phyloP scores from a whole-genome alignment of 768 basidiomycete genomes.

The Trametes elegans region DNA sequence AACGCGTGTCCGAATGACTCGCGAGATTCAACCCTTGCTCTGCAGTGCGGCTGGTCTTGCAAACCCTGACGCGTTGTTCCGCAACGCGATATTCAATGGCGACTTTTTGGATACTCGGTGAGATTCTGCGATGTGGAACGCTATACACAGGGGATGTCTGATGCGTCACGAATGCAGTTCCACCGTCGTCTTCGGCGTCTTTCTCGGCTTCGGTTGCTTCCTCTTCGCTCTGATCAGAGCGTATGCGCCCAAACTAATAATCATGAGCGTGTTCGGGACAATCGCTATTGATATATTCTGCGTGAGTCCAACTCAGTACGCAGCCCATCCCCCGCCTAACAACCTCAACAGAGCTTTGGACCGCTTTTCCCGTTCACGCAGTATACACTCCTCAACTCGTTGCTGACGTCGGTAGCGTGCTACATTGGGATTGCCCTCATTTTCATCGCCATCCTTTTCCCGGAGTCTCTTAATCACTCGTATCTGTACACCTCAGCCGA shows the following conservation, averaged over 20 bases:
- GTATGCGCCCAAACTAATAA: constrained; percentile 42
- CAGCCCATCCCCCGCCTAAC: no score
- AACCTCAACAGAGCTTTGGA: constrained; percentile 45
- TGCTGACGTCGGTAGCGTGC: constrained; percentile 43
- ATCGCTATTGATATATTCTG: constrained; percentile 46
- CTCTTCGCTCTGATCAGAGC: constrained; percentile 45
- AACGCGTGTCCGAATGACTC: neutral
- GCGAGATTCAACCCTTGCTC: neutral
- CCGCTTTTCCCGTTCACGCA: constrained; percentile 48
- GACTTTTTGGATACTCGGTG: constrained; percentile 46
- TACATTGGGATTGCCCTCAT: constrained; percentile 51
- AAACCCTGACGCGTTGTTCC: constrained; percentile 39
- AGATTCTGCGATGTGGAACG: no score
- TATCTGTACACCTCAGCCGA: constrained; percentile 31
- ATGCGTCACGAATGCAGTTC: no score
- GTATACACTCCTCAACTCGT: constrained; percentile 41
- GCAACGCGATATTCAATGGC: constrained; percentile 45
- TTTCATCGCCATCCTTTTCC: constrained; percentile 48
- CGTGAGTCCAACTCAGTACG: no score
- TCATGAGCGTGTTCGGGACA: constrained; percentile 46
- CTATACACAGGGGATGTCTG: no score
- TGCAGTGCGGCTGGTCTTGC: constrained; percentile 34
- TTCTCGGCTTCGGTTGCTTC: constrained; percentile 47
- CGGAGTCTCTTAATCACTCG: constrained; percentile 47
- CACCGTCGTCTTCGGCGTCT: constrained; percentile 45